phyloP scores from a whole-genome alignment of 306 rosid genomes.

The Sechiopsis laciniata region DNA sequence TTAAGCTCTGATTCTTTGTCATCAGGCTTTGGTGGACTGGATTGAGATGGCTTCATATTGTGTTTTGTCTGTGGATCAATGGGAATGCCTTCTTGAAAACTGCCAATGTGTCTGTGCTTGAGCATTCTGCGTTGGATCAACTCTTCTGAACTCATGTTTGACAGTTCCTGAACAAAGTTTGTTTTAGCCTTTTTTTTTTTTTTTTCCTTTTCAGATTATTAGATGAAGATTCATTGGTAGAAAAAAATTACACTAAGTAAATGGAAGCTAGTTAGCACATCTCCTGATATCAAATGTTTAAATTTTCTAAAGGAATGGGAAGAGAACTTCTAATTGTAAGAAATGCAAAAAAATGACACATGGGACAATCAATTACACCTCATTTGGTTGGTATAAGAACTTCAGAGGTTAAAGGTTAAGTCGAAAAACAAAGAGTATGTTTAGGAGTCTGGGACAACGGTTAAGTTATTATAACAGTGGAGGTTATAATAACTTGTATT shows the following conservation, averaged over 20 bases:
- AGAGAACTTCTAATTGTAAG: neutral
- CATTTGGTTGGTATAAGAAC: no score
- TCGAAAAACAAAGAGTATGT: no score
- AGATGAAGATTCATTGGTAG: neutral
- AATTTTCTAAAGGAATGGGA: neutral
- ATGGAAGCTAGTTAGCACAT: neutral
- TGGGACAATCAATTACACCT: neutral
- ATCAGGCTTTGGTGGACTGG: slow-evolving; percentile 27
- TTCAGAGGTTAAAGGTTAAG: no score
- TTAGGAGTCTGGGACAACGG: no score
- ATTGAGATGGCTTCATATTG: slow-evolving; percentile 45
- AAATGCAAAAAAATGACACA: neutral
- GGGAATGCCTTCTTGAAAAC: slow-evolving; percentile 41
- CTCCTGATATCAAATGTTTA: slow-evolving; percentile 1
- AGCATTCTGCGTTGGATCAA: slow-evolving; percentile 37
- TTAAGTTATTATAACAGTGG: no score
- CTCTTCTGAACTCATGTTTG: slow-evolving; percentile 39
- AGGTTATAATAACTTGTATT: no score
- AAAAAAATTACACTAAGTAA: neutral
- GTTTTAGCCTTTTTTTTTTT: neutral
- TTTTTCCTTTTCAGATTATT: no score
- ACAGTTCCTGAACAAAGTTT: slow-evolving; percentile 35
- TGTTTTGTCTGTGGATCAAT: slow-evolving; percentile 37
- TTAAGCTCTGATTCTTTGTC: slow-evolving; percentile 39
- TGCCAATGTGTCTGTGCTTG: slow-evolving; percentile 41